These are phyloP conservation scores for Ambrosia trifida DNA, from an alignment of 129 eudicot genomes.

Conservation along the genomic window DNA sequence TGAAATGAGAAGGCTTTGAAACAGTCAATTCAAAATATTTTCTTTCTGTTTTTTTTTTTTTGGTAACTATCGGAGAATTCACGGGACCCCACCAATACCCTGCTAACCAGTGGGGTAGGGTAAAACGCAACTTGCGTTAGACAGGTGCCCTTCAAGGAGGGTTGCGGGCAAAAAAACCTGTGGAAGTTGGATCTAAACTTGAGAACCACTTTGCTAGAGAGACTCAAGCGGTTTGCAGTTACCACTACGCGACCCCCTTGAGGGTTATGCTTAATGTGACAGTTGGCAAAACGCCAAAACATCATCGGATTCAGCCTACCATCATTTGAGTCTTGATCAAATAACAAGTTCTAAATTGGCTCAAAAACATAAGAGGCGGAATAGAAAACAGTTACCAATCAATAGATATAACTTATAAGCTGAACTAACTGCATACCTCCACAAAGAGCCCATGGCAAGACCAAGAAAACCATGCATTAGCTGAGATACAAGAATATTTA, in stretches of 20 bases:
- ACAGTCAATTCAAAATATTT: neutral
- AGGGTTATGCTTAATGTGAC: neutral
- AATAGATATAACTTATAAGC: conserved; percentile 11
- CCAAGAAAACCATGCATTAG: conserved; percentile 85
- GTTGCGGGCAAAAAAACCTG: no score
- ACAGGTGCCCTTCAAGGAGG: no score
- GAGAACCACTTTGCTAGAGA: no score
- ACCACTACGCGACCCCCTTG: no score
- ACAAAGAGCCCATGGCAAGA: conserved; percentile 84
- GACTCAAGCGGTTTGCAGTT: no score
- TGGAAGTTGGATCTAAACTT: no score
- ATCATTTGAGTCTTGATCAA: neutral
- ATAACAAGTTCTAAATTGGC: neutral
- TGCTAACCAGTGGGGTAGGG: no score
- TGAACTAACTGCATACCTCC: conserved; percentile 61
- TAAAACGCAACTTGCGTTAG: no score
- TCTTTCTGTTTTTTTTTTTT: neutral
- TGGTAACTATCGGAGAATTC: no score
- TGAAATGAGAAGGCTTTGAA: neutral
- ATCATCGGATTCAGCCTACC: conserved; percentile 5
- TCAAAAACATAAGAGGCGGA: neutral
- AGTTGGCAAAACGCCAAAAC: neutral
- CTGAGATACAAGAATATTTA: conserved; percentile 39
- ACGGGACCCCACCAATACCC: no score
- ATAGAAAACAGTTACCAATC: neutral